Conservation (phyloP, 1,284 basidiomycete genomes). For the Erythrobasidium hasegawianum region DNA sequence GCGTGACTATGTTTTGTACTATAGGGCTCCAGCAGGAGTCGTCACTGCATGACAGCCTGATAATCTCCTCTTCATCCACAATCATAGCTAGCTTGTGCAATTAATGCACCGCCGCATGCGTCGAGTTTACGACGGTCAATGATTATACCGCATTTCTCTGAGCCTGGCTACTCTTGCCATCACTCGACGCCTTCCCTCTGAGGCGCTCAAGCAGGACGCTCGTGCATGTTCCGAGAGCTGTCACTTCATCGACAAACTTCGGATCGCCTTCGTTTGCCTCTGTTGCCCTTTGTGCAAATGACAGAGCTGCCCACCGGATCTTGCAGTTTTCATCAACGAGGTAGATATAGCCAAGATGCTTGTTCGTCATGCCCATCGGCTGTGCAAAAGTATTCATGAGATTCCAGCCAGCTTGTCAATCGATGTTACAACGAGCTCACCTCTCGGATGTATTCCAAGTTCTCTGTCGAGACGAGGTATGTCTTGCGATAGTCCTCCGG, state of each 20-base stretch:
- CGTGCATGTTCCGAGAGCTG: constrained; percentile 42
- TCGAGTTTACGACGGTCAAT: too few relatives aligned
- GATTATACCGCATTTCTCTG: too few relatives aligned
- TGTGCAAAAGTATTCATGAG: too few relatives aligned
- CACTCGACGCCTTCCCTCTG: constrained; percentile 21
- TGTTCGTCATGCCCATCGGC: constrained; percentile 80
- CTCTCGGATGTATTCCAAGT: constrained; percentile 61
- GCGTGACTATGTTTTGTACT: too few relatives aligned
- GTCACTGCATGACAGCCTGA: too few relatives aligned
- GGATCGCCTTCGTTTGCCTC: neutral
- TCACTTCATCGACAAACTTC: constrained; percentile 19
- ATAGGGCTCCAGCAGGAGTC: too few relatives aligned
- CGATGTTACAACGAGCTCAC: constrained; percentile 18
- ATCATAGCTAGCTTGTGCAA: too few relatives aligned
- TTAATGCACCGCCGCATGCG: too few relatives aligned
- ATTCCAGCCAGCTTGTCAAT: too few relatives aligned
- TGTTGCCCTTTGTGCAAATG: constrained; percentile 55
- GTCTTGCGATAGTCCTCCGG: constrained; percentile 65
- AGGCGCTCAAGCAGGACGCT: constrained; percentile 65
- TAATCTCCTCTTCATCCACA: too few relatives aligned
- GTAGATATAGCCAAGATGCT: constrained; percentile 88
- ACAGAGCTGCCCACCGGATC: constrained; percentile 90
- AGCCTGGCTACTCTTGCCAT: too few relatives aligned
- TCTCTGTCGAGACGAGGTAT: constrained; percentile 75
- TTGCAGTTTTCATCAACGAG: constrained; percentile 78